phyloP scores from a whole-genome alignment of 139 green algal species.

The Coelastrella sp. region DNA sequence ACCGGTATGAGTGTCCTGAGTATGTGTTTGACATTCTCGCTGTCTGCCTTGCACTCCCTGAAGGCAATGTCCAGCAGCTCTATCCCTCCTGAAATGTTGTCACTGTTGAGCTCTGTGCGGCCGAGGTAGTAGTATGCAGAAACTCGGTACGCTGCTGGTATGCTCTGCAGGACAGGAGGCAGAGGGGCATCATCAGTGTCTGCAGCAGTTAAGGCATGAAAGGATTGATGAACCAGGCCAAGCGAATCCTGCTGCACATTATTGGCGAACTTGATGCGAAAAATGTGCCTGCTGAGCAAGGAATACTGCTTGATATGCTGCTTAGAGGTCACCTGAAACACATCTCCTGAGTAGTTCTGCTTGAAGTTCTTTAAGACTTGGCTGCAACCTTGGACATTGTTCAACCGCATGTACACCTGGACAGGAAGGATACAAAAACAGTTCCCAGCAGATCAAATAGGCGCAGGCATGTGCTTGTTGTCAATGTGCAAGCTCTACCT shows the following conservation, averaged over 20 bases:
- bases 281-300: too few relatives aligned
- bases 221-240: too few relatives aligned
- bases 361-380: conserved; percentile 43
- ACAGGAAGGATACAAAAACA: neutral
- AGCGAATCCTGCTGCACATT: too few relatives aligned
- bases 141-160: conserved; percentile 23
- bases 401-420: conserved; percentile 40
- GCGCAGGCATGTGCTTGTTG: too few relatives aligned
- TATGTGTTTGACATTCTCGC: conserved; percentile 36
- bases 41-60: conserved; percentile 37
- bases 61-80: conserved; percentile 26
- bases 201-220: neutral
- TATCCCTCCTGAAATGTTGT: neutral
- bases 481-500: too few relatives aligned
- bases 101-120: conserved; percentile 37
- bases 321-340: conserved; percentile 19
- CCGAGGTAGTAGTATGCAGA: conserved; percentile 41
- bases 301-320: neutral
- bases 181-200: neutral
- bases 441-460: neutral
- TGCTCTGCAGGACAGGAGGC: neutral
- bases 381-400: conserved; percentile 40
- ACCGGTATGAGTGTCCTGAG: conserved; percentile 18
- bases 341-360: conserved; percentile 30
- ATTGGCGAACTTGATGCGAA: too few relatives aligned